Evolutionary conservation across 2,329 filamentous ascomycete species (phyloP).

Genomic region (Neopestalotiopsis clavispora): DNA sequence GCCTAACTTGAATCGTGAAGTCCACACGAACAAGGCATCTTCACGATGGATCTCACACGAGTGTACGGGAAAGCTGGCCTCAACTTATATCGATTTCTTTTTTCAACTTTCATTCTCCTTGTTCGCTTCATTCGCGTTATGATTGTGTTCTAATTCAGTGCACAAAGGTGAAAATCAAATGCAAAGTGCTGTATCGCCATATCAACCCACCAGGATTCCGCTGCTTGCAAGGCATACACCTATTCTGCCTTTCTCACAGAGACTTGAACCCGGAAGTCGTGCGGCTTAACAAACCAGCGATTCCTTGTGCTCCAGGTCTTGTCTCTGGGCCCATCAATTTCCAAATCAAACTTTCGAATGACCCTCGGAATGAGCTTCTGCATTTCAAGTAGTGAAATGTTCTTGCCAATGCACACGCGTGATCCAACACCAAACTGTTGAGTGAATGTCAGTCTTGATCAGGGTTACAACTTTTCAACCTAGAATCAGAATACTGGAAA

Average conservation of each 20-base stretch:
- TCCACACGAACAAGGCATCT: too few relatives aligned
- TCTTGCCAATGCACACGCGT: constrained; percentile 47
- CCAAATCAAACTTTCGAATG: constrained; percentile 39
- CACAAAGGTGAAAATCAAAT: too few relatives aligned
- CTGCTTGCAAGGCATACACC: not conserved
- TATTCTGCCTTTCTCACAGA: not conserved
- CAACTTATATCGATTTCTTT: too few relatives aligned
- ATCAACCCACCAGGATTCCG: too few relatives aligned
- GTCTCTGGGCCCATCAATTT: constrained; percentile 22
- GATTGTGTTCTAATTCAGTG: too few relatives aligned
- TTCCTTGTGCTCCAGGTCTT: not conserved
- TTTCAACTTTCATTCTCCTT: too few relatives aligned
- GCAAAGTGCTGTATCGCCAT: too few relatives aligned
- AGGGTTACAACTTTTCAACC: not conserved
- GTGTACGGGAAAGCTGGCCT: too few relatives aligned
- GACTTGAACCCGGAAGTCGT: not conserved
- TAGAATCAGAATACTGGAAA: too few relatives aligned
- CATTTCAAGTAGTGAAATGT: constrained; percentile 50
- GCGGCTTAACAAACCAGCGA: constrained; percentile 11
- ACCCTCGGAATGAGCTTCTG: constrained; percentile 46
- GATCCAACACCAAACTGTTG: constrained; percentile 44
- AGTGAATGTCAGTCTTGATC: not conserved
- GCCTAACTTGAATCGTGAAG: too few relatives aligned
- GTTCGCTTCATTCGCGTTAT: too few relatives aligned
- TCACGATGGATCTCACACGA: too few relatives aligned